A percentile compares a stretch with the other conserved stretches of the same genome.
Evolutionary conservation across 2,329 filamentous ascomycete genomes (phyloP).

Genomic region (Ophiocordyceps camponoti-saundersi): DNA sequence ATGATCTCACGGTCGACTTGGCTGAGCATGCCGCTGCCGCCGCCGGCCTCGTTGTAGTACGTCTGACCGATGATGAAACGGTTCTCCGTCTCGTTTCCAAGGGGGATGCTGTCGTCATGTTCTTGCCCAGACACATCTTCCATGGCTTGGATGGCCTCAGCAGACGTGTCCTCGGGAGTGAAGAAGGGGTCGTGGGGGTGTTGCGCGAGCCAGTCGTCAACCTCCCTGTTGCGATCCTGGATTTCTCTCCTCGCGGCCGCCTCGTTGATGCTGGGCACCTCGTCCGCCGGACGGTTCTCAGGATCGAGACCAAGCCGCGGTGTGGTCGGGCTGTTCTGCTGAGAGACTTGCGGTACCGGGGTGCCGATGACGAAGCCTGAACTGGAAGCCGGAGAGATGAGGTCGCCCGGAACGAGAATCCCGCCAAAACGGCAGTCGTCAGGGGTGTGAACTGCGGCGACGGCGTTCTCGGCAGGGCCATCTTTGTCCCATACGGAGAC

Average conservation of each 20-base stretch:
- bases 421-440: conserved; percentile 6
- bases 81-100: conserved; percentile 33
- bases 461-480: conserved; percentile 6
- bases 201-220: conserved; percentile 31
- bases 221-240: conserved; percentile 29
- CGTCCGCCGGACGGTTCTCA: conserved; percentile 21
- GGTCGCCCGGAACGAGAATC: conserved; percentile 22
- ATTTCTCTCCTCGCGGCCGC: conserved; percentile 21
- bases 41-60: conserved; percentile 25
- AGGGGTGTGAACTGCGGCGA: background rate
- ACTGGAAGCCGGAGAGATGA: conserved; percentile 12
- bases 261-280: conserved; percentile 33
- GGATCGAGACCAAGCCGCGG: conserved; percentile 31
- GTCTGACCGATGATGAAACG: conserved; percentile 28
- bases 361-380: conserved; percentile 5
- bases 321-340: conserved; percentile 20
- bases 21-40: conserved; percentile 24
- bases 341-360: conserved; percentile 23
- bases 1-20: conserved; percentile 32
- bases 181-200: conserved; percentile 9
- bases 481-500: conserved; percentile 38
- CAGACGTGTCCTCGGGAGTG: conserved; percentile 7
- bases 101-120: conserved; percentile 24
- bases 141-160: conserved; percentile 8
- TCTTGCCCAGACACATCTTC: conserved; percentile 8